Evolutionary conservation across 805 yeast genomes (phyloP).

Genomic region (Schizosaccharomyces octosporus): DNA sequence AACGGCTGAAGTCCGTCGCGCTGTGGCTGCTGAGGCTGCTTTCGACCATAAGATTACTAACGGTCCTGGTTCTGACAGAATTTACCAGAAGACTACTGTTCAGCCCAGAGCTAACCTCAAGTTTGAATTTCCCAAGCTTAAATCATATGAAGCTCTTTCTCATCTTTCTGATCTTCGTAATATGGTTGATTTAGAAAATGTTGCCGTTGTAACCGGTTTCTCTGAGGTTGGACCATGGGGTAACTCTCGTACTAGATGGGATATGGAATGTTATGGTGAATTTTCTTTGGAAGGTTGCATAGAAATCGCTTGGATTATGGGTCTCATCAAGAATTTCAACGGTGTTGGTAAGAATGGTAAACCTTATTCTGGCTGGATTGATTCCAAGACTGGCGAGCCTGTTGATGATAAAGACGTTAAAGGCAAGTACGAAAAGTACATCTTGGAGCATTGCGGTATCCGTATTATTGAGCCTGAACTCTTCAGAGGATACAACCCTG

Average conservation of each 20-base stretch:
- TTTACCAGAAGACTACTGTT: constrained; percentile 50
- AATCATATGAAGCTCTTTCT: constrained; percentile 41
- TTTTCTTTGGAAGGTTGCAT: constrained; percentile 93
- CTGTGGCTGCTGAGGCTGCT: constrained; percentile 81
- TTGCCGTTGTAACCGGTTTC: constrained; percentile 90
- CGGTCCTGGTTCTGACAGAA: constrained; percentile 73
- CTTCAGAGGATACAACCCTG: constrained; percentile 82
- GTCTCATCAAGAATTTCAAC: constrained; percentile 80
- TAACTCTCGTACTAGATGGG: constrained; percentile 97
- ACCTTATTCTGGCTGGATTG: constrained; percentile 94
- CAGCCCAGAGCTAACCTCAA: constrained; percentile 90
- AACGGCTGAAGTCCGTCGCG: constrained; percentile 79
- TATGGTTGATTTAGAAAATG: constrained; percentile 71
- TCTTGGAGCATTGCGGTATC: constrained; percentile 85
- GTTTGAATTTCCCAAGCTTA: constrained; percentile 76
- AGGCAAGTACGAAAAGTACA: constrained; percentile 67
- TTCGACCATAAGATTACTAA: constrained; percentile 65
- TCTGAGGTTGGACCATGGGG: constrained; percentile 99
- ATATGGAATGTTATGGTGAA: constrained; percentile 87
- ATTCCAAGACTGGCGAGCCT: constrained; percentile 72
- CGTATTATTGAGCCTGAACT: constrained; percentile 90
- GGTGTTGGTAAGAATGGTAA: constrained; percentile 62
- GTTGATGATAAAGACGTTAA: constrained; percentile 89
- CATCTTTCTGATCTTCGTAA: constrained; percentile 46
- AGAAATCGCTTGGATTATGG: constrained; percentile 99